Evolutionary conservation across 371 early-diverging fungal genomes (phyloP).

Genomic region (Mucor lusitanicus): DNA sequence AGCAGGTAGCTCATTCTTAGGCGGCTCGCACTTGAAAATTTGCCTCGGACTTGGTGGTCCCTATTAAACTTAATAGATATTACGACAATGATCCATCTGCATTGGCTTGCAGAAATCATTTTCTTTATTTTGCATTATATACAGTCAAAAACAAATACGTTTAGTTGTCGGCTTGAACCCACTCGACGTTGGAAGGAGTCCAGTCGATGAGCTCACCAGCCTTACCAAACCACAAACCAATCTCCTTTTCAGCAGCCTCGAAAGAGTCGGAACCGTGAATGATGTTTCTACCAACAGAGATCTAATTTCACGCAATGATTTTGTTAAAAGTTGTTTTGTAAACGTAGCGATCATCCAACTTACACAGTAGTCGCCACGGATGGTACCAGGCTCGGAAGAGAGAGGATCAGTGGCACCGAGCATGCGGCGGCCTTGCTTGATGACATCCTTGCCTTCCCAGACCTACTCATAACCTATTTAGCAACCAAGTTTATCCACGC

Average conservation of each 20-base stretch:
- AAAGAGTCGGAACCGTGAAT: constrained; percentile 95
- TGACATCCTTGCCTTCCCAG: constrained; percentile 91
- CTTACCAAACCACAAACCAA: constrained; percentile 89
- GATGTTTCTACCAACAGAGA: constrained; percentile 83
- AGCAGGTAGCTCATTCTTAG: no score
- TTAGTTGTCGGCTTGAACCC: constrained; percentile 51
- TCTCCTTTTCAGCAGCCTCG: constrained; percentile 91
- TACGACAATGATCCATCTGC: background rate
- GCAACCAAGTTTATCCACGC: no score
- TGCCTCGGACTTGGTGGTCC: no score
- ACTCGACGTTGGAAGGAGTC: constrained; percentile 45
- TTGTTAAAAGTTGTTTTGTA: no score
- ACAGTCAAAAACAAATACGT: background rate
- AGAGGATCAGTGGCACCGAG: constrained; percentile 87
- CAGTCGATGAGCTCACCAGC: constrained; percentile 52
- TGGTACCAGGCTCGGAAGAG: constrained; percentile 88
- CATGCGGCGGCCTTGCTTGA: constrained; percentile 86
- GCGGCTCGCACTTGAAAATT: no score
- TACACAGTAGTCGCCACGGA: constrained; percentile 89
- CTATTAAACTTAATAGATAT: no score
- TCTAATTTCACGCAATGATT: background rate
- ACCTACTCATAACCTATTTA: constrained; percentile 27
- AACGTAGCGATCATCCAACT: no score
- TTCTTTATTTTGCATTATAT: background rate
- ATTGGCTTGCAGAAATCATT: background rate